These are phyloP conservation scores for Polymyxa betae DNA, from an alignment of 208 protist species.

Conservation along the genomic window DNA sequence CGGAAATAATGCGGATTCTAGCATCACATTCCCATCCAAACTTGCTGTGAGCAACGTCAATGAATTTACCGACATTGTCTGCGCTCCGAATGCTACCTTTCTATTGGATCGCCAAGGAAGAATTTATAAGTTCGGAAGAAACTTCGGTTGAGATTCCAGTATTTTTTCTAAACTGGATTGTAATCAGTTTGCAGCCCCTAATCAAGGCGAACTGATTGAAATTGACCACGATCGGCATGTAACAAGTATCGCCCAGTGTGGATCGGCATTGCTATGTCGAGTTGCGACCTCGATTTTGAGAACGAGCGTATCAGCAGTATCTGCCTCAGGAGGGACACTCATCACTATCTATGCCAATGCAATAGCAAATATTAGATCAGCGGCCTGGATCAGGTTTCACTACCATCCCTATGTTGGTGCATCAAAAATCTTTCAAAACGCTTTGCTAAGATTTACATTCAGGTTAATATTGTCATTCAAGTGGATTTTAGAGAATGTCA, in stretches of 20 bases:
- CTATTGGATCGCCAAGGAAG: background rate
- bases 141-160: background rate
- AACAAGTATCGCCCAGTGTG: background rate
- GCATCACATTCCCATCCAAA: background rate
- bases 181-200: background rate
- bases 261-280: background rate
- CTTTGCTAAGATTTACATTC: background rate
- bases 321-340: background rate
- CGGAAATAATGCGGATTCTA: background rate
- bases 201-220: background rate
- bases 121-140: background rate
- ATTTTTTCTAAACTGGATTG: background rate
- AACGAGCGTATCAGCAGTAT: background rate
- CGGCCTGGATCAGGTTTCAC: background rate
- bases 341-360: background rate
- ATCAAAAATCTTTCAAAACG: background rate
- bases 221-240: background rate
- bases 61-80: background rate
- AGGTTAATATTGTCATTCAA: background rate
- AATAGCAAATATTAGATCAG: background rate
- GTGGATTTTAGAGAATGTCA: background rate
- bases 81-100: background rate
- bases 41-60: background rate
- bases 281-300: background rate
- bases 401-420: background rate